A percentile compares a stretch with the other conserved stretches of the same genome.
phyloP scores from a whole-genome alignment of 768 basidiomycete species.

The Lepiota subincarnata region DNA sequence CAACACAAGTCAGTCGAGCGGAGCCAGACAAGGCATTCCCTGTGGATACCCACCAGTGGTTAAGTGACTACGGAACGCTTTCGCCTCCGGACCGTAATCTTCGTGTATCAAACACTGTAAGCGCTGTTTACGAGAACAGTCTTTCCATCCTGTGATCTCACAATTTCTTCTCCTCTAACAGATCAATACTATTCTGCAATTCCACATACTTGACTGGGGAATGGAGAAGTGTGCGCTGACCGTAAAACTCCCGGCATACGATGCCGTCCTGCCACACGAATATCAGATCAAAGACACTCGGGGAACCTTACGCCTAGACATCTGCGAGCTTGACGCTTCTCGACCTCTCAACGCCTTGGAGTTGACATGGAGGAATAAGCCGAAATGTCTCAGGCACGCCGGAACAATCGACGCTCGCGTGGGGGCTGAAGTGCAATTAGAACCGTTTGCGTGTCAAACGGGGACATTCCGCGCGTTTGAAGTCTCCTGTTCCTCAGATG shows the following conservation, averaged over 20 bases:
- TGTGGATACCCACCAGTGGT: conserved; percentile 23
- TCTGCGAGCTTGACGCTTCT: conserved; percentile 21
- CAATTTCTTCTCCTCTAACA: conserved; percentile 1
- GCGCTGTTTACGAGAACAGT: not conserved
- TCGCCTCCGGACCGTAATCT: conserved; percentile 25
- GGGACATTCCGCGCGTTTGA: conserved; percentile 24
- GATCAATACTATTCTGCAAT: conserved; percentile 23
- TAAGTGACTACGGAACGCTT: conserved; percentile 23
- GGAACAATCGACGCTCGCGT: conserved; percentile 20
- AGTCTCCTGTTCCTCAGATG: conserved; percentile 21
- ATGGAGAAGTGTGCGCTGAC: conserved; percentile 26
- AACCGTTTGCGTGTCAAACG: conserved; percentile 21
- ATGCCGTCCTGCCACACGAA: conserved; percentile 21
- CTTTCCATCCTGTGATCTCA: not conserved
- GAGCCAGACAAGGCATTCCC: conserved; percentile 20
- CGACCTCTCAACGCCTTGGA: conserved; percentile 20
- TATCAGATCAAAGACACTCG: conserved; percentile 16
- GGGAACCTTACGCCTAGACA: conserved; percentile 18
- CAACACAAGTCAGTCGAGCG: conserved; percentile 21
- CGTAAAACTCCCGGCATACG: conserved; percentile 20
- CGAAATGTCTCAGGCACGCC: conserved; percentile 16
- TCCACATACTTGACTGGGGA: conserved; percentile 25
- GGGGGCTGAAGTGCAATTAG: conserved; percentile 21
- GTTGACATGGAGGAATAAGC: conserved; percentile 21
- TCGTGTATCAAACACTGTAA: conserved; percentile 19